Conservation (phyloP, 129 eudicot species). For the Kitagawia praeruptora region DNA sequence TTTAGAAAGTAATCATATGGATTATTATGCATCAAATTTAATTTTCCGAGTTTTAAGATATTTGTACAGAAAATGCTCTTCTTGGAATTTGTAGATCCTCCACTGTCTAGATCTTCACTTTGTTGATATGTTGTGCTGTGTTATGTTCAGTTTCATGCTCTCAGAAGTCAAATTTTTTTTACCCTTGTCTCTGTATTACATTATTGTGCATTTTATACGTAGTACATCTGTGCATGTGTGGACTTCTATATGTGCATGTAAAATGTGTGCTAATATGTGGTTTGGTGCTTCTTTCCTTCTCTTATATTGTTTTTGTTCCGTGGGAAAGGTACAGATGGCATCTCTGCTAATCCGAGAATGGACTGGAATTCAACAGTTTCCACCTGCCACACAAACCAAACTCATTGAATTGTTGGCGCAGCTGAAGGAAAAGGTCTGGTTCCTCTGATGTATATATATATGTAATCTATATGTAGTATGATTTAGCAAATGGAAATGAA, state of each 20-base stretch:
- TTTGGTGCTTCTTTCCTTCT: neutral
- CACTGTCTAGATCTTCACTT: neutral
- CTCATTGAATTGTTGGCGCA: slow-evolving; percentile 61
- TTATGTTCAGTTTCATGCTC: neutral
- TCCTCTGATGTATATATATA: neutral
- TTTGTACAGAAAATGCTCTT: neutral
- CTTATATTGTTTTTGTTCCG: neutral
- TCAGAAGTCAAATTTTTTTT: neutral
- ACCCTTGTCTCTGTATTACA: neutral
- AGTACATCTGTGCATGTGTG: neutral
- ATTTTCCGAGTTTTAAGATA: neutral
- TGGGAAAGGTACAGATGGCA: slow-evolving; percentile 39
- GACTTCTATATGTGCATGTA: neutral
- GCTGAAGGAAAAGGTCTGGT: slow-evolving; percentile 61
- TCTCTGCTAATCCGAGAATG: slow-evolving; percentile 60
- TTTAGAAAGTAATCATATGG: neutral
- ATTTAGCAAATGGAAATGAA: neutral
- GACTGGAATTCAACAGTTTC: slow-evolving; percentile 85
- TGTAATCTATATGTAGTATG: neutral
- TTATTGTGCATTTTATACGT: neutral
- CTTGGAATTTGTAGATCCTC: neutral
- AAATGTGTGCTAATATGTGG: neutral
- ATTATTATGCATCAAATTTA: neutral
- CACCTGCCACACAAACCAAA: slow-evolving; percentile 79
- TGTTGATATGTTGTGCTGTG: neutral